Base-by-base conservation (phyloP, 208 protist genomes). In the Leishmania arabica region DNA sequence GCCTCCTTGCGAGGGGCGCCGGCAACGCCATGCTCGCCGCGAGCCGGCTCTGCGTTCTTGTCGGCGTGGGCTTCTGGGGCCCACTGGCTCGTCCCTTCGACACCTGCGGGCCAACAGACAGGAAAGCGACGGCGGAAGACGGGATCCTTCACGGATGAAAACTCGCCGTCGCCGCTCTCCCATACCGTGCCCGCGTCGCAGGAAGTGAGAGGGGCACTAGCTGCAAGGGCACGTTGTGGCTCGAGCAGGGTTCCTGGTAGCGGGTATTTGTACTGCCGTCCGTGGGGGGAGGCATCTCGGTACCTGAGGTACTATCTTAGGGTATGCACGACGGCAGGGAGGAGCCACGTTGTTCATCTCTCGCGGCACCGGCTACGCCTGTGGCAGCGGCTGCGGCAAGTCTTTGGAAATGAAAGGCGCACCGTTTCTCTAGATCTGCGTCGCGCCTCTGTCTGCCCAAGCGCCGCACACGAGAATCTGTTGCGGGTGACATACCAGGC, bases 181-280 rank as follows among this genome's bases (percentile, higher is more conserved):
- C 51, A 17, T n/a, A n/a, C 51, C 34, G 31, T 34, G 31, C 31
- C 72, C 8, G 72, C 21, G 47, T 17, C 53, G 13, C 72, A 54
- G 42, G 45, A 27, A 31, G 40, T 51, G 37, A 2, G 69, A 37
- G 1, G 42, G n/a, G 21, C 72, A 15, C 31, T 27, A 11, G 27
- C 27, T 11, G 49, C 19, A 2, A 24, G 21, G 31, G 2, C 51
- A 34, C 11, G 60, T 19, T 6, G 60, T 5, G 75, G 2, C 21
- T 34, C 37, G 31, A 19, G 34, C 49, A 75, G 70, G 34, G 11
- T 60, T 31, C 82, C 82, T 5, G 56, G 34, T 9, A 34, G 58
- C 11, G 82, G 82, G 24, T 85, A 85, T 53, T 47, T 85, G 71
- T 85, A 85, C 54, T 81, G 76, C 76, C 82, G 82, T 21, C 82